Base-by-base conservation (phyloP, 257 asterid species). In the Lithospermum erythrorhizon region DNA sequence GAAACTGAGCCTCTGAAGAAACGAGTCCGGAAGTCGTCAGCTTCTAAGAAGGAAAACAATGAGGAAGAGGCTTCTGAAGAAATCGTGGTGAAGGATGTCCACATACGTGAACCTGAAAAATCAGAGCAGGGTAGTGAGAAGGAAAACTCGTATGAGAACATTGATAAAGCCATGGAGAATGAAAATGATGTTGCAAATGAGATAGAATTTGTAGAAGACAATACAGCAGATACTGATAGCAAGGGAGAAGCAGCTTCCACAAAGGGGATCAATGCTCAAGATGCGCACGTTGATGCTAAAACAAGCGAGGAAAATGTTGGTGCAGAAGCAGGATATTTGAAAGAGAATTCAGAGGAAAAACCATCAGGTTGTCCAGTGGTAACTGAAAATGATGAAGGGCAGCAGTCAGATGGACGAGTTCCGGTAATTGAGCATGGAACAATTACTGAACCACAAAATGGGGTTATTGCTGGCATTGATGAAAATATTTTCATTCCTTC, bases 1-100 rank as follows among this genome's bases (percentile, higher is more conserved):
- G 70, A 66, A 53, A 68, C 64, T 21, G 72, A 22, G 63, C 66
- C 82, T 47, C 81, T 74, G 27, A 76, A 67, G 65, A 78, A 78
- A 55, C 66, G 73, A 56, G 62, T 74, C 73, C 68, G 68, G 56
- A 76, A 64, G 61, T 35, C 81, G 24, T 73, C 75, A 55, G 69
- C 68, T 72, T 66, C 80, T 16, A 73, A 75, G 69, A 71, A 67
- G 62, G 72, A 69, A 22, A 49, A 23, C 18, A 64, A 72, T 56
- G 70, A 72, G 63, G 58, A 57, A 59, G 68, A 56, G 25, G 25
- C 59, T 9, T 10, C 71, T 72, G 77, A 75, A 64, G 82, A 62
- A 72, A 63, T 61, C 25, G 72, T 68, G 21, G 56, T 59, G 16
- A 52, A 69, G 58, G 82, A 79, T 45, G 78, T 51, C 53, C 62